phyloP scores from a whole-genome alignment of 164 flowering plant species.

The Berberis vulgaris region DNA sequence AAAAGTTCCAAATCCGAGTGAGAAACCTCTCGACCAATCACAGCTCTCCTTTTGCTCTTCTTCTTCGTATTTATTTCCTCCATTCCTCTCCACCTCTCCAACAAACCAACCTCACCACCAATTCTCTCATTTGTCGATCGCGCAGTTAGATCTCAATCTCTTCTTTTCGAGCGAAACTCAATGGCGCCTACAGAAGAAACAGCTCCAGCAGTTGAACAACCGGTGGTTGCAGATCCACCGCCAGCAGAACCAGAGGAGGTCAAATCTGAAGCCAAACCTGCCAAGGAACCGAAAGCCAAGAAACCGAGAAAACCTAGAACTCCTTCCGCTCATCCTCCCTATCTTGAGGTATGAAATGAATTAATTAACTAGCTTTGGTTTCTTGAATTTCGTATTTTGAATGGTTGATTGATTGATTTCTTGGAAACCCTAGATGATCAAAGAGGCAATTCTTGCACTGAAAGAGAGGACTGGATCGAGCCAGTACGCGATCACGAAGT shows the following conservation, averaged over 20 bases:
- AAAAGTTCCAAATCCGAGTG: slow-evolving; percentile 22
- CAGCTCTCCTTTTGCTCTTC: slow-evolving; percentile 10
- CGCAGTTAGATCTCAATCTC: neutral
- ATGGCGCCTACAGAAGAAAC: slow-evolving; percentile 25
- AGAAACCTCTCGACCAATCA: slow-evolving; percentile 25
- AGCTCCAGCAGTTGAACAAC: neutral
- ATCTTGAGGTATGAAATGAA: slow-evolving; percentile 28
- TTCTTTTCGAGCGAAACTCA: neutral
- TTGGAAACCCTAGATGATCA: slow-evolving; percentile 40
- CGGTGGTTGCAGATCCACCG: slow-evolving; percentile 1
- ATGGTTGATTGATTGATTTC: neutral
- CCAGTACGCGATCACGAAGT: slow-evolving; percentile 60
- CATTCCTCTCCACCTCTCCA: neutral
- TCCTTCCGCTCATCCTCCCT: slow-evolving; percentile 41
- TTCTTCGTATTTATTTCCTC: slow-evolving; percentile 17
- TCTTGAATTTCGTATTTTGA: neutral
- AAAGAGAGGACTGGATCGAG: slow-evolving; percentile 76
- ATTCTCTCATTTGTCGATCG: slow-evolving; percentile 9
- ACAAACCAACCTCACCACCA: slow-evolving; percentile 4
- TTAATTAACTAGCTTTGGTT: neutral
- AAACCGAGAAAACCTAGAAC: slow-evolving; percentile 26
- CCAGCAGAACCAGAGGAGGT: slow-evolving; percentile 2
- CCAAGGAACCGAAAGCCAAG: slow-evolving; percentile 19
- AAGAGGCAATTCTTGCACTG: slow-evolving; percentile 47
- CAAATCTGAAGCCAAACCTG: slow-evolving; percentile 6